Evolutionary conservation across 2,329 filamentous ascomycete genomes (phyloP), one percentile per base, ranked within the genome.

Genomic region (Mycosphaerelloides madeirae): DNA sequence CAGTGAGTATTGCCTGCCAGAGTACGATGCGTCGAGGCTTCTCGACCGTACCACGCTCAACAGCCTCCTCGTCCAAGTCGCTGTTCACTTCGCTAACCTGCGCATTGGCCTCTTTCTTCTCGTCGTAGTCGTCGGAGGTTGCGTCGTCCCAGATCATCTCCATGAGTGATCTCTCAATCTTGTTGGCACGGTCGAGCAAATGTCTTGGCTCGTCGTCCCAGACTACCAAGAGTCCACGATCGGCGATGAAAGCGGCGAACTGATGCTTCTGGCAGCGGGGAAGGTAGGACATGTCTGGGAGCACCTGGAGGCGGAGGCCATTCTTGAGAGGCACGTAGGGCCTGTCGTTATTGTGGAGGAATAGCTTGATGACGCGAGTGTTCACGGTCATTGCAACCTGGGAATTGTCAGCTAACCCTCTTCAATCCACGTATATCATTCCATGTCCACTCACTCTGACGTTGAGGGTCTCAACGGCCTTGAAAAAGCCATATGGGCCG

Each of bases 371-470:
- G 31, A 84, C 75, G 46, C 75, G 71, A 3, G 81, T 84, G 58
- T 79, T 82, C 51, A 84, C 72, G 3, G 82, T 85, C 75, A 85
- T 82, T 39, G 81, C 81, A 55, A 75, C 79, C 77, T 83, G 46
- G 60, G 36, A 52, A 46, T 25, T 3, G 16, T 31, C 20, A 36
- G 13, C n/a, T 51, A 29, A 43, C 38, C 20, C 13, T 9, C 12
- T 6, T n/a, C n/a, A n/a, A n/a, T n/a, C n/a, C n/a, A n/a, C n/a
- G n/a, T n/a, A n/a, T n/a, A n/a, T n/a, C n/a, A n/a, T n/a, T n/a
- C n/a, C n/a, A n/a, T n/a, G n/a, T n/a, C n/a, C n/a, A n/a, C n/a
- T 52, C 68, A 78, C 77, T 59, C 69, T 67, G 43, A 80, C 76
- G 49, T 81, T 80, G 48, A 81, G 60, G 14, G 62, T 59, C 41